These are phyloP conservation scores for Postia placenta DNA, from an alignment of 768 basidiomycete genomes.

Conservation along the genomic window DNA sequence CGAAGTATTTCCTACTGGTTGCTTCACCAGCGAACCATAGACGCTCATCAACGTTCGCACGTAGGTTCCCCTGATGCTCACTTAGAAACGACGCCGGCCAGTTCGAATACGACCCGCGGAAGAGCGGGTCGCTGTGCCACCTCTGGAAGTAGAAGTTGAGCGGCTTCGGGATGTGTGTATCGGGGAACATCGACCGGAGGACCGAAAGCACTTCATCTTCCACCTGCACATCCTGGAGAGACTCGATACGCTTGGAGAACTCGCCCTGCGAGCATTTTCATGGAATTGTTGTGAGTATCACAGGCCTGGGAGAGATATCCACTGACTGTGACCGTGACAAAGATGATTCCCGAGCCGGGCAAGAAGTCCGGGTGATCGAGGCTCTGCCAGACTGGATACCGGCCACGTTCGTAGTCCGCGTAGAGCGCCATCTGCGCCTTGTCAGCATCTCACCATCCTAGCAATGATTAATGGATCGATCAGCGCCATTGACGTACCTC, in stretches of 20 bases:
- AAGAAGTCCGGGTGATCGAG: conserved; percentile 53
- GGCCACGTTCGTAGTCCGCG: conserved; percentile 52
- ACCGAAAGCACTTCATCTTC: conserved; percentile 50
- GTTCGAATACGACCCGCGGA: conserved; percentile 60
- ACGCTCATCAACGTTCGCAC: conserved; percentile 42
- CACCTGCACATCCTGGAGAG: conserved; percentile 39
- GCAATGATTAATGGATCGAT: background rate
- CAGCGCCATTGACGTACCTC: conserved; percentile 24
- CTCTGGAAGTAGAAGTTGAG: conserved; percentile 47
- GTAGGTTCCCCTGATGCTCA: conserved; percentile 46
- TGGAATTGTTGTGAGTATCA: background rate
- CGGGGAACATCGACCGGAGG: conserved; percentile 54
- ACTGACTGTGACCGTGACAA: conserved; percentile 42
- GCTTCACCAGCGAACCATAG: conserved; percentile 66
- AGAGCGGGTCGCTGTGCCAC: conserved; percentile 48
- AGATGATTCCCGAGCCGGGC: conserved; percentile 53
- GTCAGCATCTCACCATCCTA: background rate
- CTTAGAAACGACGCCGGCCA: conserved; percentile 60
- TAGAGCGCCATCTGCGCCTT: conserved; percentile 45
- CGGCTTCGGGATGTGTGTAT: conserved; percentile 47
- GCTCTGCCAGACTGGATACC: conserved; percentile 66
- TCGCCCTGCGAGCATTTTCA: conserved; percentile 52
- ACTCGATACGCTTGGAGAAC: conserved; percentile 53
- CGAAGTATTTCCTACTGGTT: conserved; percentile 51
- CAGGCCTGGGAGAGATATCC: background rate